Evolutionary conservation across 2,329 filamentous ascomycete species (phyloP).

Genomic region (Sporothrix curviconia): DNA sequence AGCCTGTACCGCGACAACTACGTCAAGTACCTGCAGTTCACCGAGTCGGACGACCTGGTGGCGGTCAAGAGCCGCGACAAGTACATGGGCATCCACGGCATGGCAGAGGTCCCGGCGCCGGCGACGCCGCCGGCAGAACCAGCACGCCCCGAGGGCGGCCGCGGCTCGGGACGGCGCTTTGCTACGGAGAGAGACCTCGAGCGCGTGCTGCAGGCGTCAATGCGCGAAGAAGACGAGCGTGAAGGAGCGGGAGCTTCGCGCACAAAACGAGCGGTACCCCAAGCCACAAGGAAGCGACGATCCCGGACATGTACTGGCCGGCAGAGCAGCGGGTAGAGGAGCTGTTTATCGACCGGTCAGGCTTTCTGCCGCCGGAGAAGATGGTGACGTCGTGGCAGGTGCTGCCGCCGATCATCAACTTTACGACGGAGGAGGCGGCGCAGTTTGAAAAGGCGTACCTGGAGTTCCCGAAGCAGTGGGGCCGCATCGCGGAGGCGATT

Average conservation of each 20-base stretch:
- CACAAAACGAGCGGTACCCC: conserved; percentile 64
- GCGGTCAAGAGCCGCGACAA: conserved; percentile 51
- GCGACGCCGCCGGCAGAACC: conserved; percentile 40
- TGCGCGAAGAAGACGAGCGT: conserved; percentile 62
- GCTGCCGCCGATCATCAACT: conserved; percentile 66
- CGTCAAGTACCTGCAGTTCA: conserved; percentile 47
- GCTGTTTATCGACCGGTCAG: conserved; percentile 59
- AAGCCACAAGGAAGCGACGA: conserved; percentile 67
- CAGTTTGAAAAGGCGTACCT: conserved; percentile 69
- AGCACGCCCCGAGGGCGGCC: conserved; percentile 49
- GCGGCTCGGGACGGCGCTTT: conserved; percentile 49
- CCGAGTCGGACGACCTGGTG: conserved; percentile 47
- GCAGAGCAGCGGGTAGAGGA: conserved; percentile 51
- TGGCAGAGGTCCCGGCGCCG: conserved; percentile 29
- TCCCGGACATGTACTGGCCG: conserved; percentile 64
- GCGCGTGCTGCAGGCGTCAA: conserved; percentile 64
- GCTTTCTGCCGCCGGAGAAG: conserved; percentile 56
- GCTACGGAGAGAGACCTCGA: conserved; percentile 69
- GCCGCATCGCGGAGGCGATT: conserved; percentile 63
- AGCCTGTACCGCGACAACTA: conserved; percentile 43
- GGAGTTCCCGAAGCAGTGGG: conserved; percentile 76
- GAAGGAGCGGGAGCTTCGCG: conserved; percentile 59
- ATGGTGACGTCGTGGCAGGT: conserved; percentile 66
- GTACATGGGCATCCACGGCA: conserved; percentile 36
- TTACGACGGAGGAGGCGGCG: conserved; percentile 62